Evolutionary conservation across 2,329 filamentous ascomycete genomes (phyloP).

Genomic region (Calonectria multiphialidica): DNA sequence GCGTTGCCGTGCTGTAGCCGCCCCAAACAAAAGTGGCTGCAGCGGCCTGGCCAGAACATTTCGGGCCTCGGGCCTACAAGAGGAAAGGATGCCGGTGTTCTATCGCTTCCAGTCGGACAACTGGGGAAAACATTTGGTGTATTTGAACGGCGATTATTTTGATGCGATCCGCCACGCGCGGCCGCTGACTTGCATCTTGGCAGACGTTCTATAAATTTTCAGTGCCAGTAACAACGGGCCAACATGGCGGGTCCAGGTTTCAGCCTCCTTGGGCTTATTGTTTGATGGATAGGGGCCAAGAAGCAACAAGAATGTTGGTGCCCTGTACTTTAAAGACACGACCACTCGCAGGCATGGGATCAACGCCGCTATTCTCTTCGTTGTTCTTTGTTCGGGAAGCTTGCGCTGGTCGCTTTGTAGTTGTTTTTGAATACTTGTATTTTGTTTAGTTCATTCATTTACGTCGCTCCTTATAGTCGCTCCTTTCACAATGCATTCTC

Average conservation of each 20-base stretch:
- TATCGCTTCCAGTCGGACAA: neutral
- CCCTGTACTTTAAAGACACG: neutral
- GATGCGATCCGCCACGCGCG: too few species aligned
- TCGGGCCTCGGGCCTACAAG: neutral
- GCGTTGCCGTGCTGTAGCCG: neutral
- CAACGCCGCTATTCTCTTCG: too few species aligned
- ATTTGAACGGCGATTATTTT: neutral
- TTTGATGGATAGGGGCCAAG: neutral
- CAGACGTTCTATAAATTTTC: neutral
- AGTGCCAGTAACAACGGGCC: neutral
- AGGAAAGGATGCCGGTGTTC: neutral
- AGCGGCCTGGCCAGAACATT: neutral
- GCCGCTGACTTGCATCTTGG: neutral
- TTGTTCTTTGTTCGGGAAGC: neutral
- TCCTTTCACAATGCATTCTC: constrained; percentile 7
- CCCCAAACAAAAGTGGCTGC: neutral
- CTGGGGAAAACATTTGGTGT: too few species aligned
- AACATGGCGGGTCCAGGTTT: neutral
- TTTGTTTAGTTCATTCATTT: neutral
- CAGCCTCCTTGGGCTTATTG: neutral
- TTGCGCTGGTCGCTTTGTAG: neutral
- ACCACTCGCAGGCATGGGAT: too few species aligned
- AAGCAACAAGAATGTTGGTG: neutral
- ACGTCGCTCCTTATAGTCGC: neutral
- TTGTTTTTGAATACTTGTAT: neutral